Evolutionary conservation across 306 rosid species (phyloP), one percentile per base, ranked within the genome.

Genomic region (Erythrophleum fordii): DNA sequence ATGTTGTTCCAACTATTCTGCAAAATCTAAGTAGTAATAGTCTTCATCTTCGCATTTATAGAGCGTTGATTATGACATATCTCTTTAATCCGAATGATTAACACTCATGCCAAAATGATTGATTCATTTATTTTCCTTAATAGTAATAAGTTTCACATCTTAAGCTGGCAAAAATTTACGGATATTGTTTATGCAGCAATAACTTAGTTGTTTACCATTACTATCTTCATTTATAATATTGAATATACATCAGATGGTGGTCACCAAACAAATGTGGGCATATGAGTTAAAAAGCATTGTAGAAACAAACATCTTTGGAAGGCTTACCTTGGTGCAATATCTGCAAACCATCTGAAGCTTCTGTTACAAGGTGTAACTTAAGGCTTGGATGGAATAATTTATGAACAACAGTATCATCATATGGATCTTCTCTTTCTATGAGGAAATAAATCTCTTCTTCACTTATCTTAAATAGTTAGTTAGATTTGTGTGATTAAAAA

Each of bases 291-390:
- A 73, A 77, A 23, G 64, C 31, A 60, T 23, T 49, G 39, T 20
- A n/a, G 26, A 77, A 77, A 58, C 73, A 22, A 72, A 18, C 31
- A 71, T 69, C 37, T 73, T 42, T 76, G 42, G 81, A 70, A 46
- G 73, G 74, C 83, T 69, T 81, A 95, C 99, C 88, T 95, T 93
- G 83, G 99, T 90, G 87, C 93, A 93, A 73, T 95, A 95, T 70
- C 99, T 88, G 78, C 99, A 95, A n/a, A 51, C 99, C 99, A 44
- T 89, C 93, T 68, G 98, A 85, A 75, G 98, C 99, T 85, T 95
- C 98, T 0, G 99, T 95, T 75, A 95, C 99, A 29, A 95, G 93
- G 49, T 93, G 94, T 56, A 95, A 84, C 79, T 89, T 95, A 78
- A 93, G 98, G 84, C 90, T 89, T 81, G 90, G 89, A 79, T 95